phyloP scores from a whole-genome alignment of 2,329 filamentous ascomycete genomes.

The Canariomyces notabilis region DNA sequence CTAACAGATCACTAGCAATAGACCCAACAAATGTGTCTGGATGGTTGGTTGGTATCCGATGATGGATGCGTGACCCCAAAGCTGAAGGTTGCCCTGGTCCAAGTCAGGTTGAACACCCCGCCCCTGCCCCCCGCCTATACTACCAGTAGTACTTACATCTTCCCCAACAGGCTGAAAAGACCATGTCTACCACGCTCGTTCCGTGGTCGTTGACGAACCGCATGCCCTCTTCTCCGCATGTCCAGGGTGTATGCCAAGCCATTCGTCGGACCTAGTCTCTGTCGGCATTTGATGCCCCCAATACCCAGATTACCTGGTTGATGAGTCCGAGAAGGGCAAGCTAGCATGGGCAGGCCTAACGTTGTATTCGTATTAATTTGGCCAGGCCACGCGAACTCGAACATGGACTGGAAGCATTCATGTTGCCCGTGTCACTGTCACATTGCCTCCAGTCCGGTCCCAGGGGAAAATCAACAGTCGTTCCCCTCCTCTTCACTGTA shows the following conservation, averaged over 20 bases:
- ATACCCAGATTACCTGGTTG: slow-evolving; percentile 13
- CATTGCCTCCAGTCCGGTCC: too few relatives aligned
- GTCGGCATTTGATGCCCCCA: slow-evolving; percentile 16
- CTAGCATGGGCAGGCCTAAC: not conserved
- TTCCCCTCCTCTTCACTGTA: too few relatives aligned
- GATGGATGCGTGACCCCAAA: too few relatives aligned
- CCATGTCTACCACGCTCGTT: not conserved
- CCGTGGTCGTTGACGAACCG: not conserved
- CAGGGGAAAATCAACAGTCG: too few relatives aligned
- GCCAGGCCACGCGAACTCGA: not conserved
- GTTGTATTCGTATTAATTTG: too few relatives aligned
- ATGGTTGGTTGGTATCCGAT: too few relatives aligned
- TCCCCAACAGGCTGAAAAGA: slow-evolving; percentile 5
- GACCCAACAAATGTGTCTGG: too few relatives aligned
- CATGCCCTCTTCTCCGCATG: slow-evolving; percentile 15
- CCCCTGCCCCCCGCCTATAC: slow-evolving; percentile 1
- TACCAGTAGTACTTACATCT: too few relatives aligned
- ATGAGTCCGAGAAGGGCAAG: slow-evolving; percentile 1
- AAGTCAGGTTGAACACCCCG: not conserved
- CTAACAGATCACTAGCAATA: too few relatives aligned
- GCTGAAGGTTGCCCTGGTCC: not conserved
- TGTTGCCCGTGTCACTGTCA: too few relatives aligned
- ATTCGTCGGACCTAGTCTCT: slow-evolving; percentile 6
- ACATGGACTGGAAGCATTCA: too few relatives aligned
- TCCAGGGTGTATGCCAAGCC: slow-evolving; percentile 5